Conservation (phyloP, 176 grass and related monocot genomes). For the Bothriochloa decipiens region DNA sequence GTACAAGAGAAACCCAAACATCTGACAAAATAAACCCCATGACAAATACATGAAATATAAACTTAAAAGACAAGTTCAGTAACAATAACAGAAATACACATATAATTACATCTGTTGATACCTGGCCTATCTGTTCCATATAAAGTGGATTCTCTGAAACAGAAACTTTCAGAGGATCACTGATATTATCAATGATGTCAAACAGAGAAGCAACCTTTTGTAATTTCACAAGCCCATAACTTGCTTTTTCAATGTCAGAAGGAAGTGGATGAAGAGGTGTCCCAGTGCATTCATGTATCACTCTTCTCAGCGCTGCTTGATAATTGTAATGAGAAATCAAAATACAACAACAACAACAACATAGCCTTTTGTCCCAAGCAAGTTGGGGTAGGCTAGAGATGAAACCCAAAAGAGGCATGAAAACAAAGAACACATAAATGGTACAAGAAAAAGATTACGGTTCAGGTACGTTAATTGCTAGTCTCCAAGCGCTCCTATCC, state of each 20-base stretch:
- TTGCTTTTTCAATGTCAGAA: conserved; percentile 65
- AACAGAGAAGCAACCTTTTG: conserved; percentile 68
- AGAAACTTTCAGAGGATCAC: conserved; percentile 57
- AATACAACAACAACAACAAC: too few species aligned
- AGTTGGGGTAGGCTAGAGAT: too few species aligned
- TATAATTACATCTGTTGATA: conserved; percentile 32
- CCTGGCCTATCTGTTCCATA: conserved; percentile 88
- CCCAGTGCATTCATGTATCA: conserved; percentile 70
- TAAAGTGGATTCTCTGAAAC: conserved; percentile 78
- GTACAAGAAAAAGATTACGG: too few species aligned
- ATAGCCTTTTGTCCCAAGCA: too few species aligned
- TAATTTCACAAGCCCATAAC: conserved; percentile 71
- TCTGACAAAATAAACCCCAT: conserved; percentile 64
- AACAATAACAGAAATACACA: not conserved
- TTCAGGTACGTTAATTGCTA: too few species aligned
- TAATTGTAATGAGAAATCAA: conserved; percentile 20
- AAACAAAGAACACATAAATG: too few species aligned
- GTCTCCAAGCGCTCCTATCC: too few species aligned
- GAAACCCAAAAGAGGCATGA: too few species aligned
- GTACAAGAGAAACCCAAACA: conserved; percentile 93
- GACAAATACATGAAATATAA: conserved; percentile 30
- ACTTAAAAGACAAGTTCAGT: conserved; percentile 13
- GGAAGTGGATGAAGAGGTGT: conserved; percentile 64
- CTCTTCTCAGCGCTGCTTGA: conserved; percentile 80
- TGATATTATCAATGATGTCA: conserved; percentile 61